Percentiles rank a stretch among this genome's conserved stretches.
Evolutionary conservation across 2,329 filamentous ascomycete species (phyloP).

Genomic region (Trichoderma sp.): DNA sequence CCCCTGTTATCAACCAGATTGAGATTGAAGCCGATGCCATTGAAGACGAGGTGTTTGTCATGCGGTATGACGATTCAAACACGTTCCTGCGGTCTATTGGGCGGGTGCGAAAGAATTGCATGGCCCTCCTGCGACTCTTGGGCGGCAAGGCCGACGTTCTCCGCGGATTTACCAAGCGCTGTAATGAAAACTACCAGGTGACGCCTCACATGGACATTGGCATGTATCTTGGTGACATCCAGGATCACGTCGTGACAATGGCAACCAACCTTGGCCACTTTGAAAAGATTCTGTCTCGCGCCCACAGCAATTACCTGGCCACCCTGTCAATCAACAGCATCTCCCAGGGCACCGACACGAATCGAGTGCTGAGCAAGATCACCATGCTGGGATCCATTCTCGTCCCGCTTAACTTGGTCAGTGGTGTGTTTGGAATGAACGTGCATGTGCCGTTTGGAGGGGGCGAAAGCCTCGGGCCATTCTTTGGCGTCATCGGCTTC

Average conservation of each 20-base stretch:
- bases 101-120: conserved; percentile 87
- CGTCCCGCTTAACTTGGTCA: conserved; percentile 93
- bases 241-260: conserved; percentile 99
- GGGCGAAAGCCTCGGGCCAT: conserved; percentile 51
- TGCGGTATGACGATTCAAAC: conserved; percentile 84
- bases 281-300: conserved; percentile 93
- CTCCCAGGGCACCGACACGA: conserved; percentile 80
- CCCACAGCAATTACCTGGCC: conserved; percentile 93
- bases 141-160: conserved; percentile 99
- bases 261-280: conserved; percentile 94
- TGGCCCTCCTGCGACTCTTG: conserved; percentile 86
- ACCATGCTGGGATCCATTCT: conserved; percentile 91
- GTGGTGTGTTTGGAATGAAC: conserved; percentile 86
- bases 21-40: conserved; percentile 88
- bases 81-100: conserved; percentile 85
- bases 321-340: conserved; percentile 92
- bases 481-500: conserved; percentile 49
- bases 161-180: conserved; percentile 95
- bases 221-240: conserved; percentile 93
- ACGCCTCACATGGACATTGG: conserved; percentile 96
- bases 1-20: conserved; percentile 80
- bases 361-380: conserved; percentile 89
- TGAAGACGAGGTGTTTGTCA: conserved; percentile 92
- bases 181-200: conserved; percentile 95
- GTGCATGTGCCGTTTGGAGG: conserved; percentile 65